Evolutionary conservation across 176 grass and related monocot genomes (phyloP).

Genomic region (Typha latifolia): DNA sequence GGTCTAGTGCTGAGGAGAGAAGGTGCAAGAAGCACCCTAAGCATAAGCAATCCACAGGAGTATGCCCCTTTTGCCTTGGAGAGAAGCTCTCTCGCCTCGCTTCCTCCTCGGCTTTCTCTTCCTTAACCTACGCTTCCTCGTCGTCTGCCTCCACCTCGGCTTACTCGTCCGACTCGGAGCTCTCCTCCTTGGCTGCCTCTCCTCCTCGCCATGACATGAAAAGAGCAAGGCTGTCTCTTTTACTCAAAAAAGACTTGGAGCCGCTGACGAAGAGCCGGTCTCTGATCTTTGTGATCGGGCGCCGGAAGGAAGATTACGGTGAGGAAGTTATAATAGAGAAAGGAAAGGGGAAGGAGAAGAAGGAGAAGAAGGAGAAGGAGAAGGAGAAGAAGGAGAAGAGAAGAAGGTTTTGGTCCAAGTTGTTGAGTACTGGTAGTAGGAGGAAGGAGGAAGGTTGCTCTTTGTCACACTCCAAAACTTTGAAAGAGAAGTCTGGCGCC

Average conservation of each 20-base stretch:
- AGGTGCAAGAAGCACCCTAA: constrained; percentile 12
- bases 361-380: neutral
- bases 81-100: constrained; percentile 5
- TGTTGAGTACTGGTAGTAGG: constrained; percentile 1
- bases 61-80: constrained; percentile 7
- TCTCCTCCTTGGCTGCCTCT: constrained; percentile 4
- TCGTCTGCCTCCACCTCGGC: neutral
- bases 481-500: constrained; percentile 11
- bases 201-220: constrained; percentile 1
- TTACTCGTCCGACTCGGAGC: neutral
- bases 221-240: neutral
- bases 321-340: neutral
- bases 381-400: constrained; percentile 14
- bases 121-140: neutral
- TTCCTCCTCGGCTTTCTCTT: neutral
- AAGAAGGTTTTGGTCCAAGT: constrained; percentile 13
- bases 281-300: neutral
- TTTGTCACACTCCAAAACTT: constrained; percentile 12
- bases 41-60: constrained; percentile 3
- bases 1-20: neutral
- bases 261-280: constrained; percentile 20
- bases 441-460: neutral
- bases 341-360: constrained; percentile 3
- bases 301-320: neutral
- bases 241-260: neutral